Conservation (phyloP, 495 filamentous ascomycete genomes). For the Bombardia bombarda region DNA sequence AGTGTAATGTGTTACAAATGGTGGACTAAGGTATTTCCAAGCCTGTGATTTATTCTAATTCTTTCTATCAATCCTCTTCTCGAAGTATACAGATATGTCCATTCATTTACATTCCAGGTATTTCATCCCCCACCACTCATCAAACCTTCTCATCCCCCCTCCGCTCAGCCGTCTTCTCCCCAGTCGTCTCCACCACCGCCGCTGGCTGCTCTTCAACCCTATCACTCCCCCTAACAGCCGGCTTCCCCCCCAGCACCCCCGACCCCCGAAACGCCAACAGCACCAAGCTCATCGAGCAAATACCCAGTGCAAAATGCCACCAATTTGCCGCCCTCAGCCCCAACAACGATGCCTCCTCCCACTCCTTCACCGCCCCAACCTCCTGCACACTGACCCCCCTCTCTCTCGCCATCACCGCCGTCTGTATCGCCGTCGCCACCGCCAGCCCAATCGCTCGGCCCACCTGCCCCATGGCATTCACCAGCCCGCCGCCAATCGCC, state of each 20-base stretch:
- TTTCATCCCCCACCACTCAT: too few species aligned
- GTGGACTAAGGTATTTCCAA: too few species aligned
- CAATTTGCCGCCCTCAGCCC: constrained; percentile 48
- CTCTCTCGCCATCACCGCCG: constrained; percentile 39
- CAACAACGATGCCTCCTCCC: constrained; percentile 35
- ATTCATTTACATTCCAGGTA: too few species aligned
- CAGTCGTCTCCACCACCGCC: too few species aligned
- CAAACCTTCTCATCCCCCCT: too few species aligned
- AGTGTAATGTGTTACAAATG: too few species aligned
- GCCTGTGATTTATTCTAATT: too few species aligned
- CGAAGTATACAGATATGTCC: too few species aligned
- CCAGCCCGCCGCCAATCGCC: constrained; percentile 50
- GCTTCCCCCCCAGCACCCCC: constrained; percentile 40
- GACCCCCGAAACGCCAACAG: constrained; percentile 33
- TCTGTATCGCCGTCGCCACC: constrained; percentile 49
- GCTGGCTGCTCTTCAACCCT: too few species aligned
- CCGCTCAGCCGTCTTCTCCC: too few species aligned
- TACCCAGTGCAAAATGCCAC: constrained; percentile 40
- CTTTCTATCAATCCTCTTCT: too few species aligned
- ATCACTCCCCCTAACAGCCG: too few species aligned
- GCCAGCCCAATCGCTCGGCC: constrained; percentile 52
- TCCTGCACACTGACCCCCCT: constrained; percentile 31
- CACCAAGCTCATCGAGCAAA: constrained; percentile 30
- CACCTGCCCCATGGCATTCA: constrained; percentile 51
- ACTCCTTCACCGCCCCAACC: constrained; percentile 23